Evolutionary conservation across 106 monocot species (phyloP), one percentile per base, ranked within the genome.

Genomic region (Narthecium ossifragum): DNA sequence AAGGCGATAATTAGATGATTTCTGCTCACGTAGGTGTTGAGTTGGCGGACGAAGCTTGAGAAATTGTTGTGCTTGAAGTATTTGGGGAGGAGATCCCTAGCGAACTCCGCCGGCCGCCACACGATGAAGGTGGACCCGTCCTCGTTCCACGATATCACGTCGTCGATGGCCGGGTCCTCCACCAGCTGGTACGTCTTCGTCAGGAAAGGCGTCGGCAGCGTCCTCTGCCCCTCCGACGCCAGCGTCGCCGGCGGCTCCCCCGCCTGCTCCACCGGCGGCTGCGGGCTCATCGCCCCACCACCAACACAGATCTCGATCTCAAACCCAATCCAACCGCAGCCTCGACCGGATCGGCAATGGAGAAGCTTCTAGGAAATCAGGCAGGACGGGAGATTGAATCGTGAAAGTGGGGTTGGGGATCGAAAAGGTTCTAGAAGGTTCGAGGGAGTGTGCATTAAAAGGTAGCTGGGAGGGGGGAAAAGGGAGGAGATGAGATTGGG

Each of bases 11-110:
- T 29, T 8, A 20, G 11, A 46, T 48, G 13, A 22, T 11, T 4
- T 47, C 12, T n/a, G 41, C 66, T 51, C 23, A 87, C 88, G 48
- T 92, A 92, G 69, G 92, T 92, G 67, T 92, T 92, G 51, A 92
- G 80, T 65, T 92, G 92, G 34, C 92, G 80, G 53, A 92, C 92
- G 64, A 92, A 92, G 69, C 84, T 84, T 65, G 92, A 92, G 83
- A 92, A 92, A 51, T 92, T 92, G 66, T 86, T 92, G 80, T 92
- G 92, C 83, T 92, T 92, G 75, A 92, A 92, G 57, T 87, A 87
- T 46, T 84, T 92, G 31, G 88, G 88, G 26, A 92, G 71, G 47
- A 93, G 76, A 43, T 88, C 88, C 26, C 85, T 75, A 8, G 93
- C 85, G 74, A 93, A 93, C 52, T 93, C 93, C 13, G 93, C 88